phyloP scores from a whole-genome alignment of 108 stramenopile genomes.

The Craspedostauros australis region DNA sequence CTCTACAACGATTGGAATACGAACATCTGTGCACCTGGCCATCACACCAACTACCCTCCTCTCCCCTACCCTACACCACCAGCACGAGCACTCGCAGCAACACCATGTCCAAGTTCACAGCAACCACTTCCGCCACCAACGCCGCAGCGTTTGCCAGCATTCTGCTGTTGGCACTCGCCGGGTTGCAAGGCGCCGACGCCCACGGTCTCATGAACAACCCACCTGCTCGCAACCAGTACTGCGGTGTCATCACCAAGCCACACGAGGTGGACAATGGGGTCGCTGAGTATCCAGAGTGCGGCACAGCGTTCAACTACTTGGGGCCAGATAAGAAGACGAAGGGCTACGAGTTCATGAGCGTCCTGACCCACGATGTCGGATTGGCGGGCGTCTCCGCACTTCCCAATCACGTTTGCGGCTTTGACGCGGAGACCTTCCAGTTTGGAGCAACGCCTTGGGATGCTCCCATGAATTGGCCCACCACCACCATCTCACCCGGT shows the following conservation, averaged over 20 bases:
- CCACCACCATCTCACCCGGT: not conserved
- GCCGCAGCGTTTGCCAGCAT: not conserved
- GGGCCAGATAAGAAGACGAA: not conserved
- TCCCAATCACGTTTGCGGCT: not conserved
- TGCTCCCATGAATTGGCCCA: not conserved
- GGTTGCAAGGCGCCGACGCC: not conserved
- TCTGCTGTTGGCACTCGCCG: not conserved
- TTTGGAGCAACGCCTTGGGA: not conserved
- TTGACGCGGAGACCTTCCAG: not conserved
- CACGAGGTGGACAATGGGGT: not conserved
- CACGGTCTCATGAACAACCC: not conserved
- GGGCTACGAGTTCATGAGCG: not conserved
- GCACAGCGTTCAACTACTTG: not conserved
- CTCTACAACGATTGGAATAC: too few species aligned
- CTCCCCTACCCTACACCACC: too few species aligned
- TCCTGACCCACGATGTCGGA: not conserved
- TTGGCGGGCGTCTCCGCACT: not conserved
- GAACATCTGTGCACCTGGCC: too few species aligned
- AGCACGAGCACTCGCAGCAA: too few species aligned
- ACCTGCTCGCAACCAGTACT: not conserved
- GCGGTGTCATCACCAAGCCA: not conserved
- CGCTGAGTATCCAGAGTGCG: not conserved
- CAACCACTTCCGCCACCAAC: not conserved
- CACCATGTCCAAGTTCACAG: too few species aligned
- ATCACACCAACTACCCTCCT: too few species aligned